Evolutionary conservation across 2,329 filamentous ascomycete species (phyloP), one percentile per base, ranked within the genome.

Genomic region (Aureobasidium sp.): DNA sequence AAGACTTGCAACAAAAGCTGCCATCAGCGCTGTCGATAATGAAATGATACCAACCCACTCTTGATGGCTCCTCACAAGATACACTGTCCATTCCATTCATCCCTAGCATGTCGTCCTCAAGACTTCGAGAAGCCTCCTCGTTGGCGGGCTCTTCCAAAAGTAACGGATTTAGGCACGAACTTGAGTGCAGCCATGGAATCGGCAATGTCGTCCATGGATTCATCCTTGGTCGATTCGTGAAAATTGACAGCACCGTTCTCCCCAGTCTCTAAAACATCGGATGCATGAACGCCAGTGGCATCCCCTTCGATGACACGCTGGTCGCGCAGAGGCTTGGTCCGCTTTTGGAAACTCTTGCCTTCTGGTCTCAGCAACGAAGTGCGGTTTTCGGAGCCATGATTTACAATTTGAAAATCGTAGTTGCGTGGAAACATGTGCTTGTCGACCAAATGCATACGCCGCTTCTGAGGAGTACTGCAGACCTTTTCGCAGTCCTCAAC

Each of bases 401-500:
- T 90, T 2, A 95, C 88, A 58, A 97, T 84, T 55, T 86, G 85
- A 69, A 95, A 96, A 74, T 95, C 93, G 76, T 91, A 96, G 69
- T 90, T 89, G 76, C 80, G 69, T 1, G 92, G 93, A 71, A 94
- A 99, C 76, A 87, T 83, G 75, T 99, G 94, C 77, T 96, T 97
- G 78, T 96, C 92, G 67, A 96, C 90, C 67, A 96, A 81, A 78
- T 99, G 93, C 72, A 90, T 84, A 37, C 90, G 83, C 48, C 94
- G 84, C 75, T 96, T 97, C 70, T 90, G 86, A 34, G 88, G 86
- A 4, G 89, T 91, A 61, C 84, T 85, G 76, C 92, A 97, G 72
- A 91, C 87, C 67, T 89, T 84, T 63, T 94, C 90, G 74, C 94
- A 99, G 53, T 82, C 87, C 70, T 96, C 89, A 7, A 97, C 86